A percentile compares a stretch with the other conserved stretches of the same genome.
phyloP scores from a whole-genome alignment of 768 basidiomycete species.

The Agaricus sinodeliciosus region DNA sequence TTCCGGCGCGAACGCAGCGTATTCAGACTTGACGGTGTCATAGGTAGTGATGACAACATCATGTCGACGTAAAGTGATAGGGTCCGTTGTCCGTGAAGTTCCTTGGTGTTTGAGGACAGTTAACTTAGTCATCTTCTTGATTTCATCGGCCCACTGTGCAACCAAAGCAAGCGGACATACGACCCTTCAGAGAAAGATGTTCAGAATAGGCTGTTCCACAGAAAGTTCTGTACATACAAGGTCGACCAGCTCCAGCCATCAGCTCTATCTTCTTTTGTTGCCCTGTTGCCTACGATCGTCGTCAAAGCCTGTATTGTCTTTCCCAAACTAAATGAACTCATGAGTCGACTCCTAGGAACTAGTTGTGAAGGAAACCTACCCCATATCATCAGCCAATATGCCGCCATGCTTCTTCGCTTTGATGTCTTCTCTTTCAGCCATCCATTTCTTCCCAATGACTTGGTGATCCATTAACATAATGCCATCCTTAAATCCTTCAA shows the following conservation, averaged over 20 bases:
- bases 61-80: conserved; percentile 39
- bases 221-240: conserved; percentile 40
- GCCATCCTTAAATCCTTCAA: conserved; percentile 70
- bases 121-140: conserved; percentile 62
- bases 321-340: conserved; percentile 45
- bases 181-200: conserved; percentile 43
- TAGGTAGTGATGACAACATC: conserved; percentile 89
- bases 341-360: neutral
- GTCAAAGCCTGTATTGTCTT: conserved; percentile 91
- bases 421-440: conserved; percentile 69
- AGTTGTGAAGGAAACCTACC: conserved; percentile 33
- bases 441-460: conserved; percentile 80
- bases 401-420: conserved; percentile 74
- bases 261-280: conserved; percentile 59
- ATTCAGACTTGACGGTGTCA: conserved; percentile 75
- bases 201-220: conserved; percentile 1
- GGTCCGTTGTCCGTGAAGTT: conserved; percentile 60
- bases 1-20: conserved; percentile 41
- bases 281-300: conserved; percentile 78
- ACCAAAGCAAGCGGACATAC: conserved; percentile 85
- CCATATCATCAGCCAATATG: conserved; percentile 90
- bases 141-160: conserved; percentile 87
- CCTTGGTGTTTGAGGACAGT: conserved; percentile 85
- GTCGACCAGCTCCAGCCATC: conserved; percentile 70
- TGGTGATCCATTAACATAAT: conserved; percentile 83